Evolutionary conservation across 2,329 filamentous ascomycete genomes (phyloP).

Genomic region (Cladosporium sp.): DNA sequence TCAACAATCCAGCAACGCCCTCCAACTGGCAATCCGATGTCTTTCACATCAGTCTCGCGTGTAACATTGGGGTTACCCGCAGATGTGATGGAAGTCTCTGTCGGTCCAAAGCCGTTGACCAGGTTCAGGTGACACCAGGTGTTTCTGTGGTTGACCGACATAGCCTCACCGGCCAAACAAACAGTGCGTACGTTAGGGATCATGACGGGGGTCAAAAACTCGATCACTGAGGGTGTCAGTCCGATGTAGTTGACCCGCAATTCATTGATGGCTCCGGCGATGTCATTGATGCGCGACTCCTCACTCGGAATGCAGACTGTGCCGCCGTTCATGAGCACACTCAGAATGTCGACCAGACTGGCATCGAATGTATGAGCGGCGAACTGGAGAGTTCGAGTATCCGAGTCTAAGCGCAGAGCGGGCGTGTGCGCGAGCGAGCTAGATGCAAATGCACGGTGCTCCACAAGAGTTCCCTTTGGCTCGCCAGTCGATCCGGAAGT

Average conservation of each 20-base stretch:
- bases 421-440: constrained; percentile 4
- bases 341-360: constrained; percentile 14
- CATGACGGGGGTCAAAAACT: constrained; percentile 11
- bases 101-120: constrained; percentile 14
- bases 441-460: constrained; percentile 5
- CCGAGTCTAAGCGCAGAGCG: constrained; percentile 1
- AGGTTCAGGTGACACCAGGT: constrained; percentile 9
- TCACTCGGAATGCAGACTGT: constrained; percentile 22
- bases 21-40: constrained; percentile 5
- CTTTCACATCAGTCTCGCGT: constrained; percentile 6
- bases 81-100: constrained; percentile 7
- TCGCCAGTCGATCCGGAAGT: constrained; percentile 77
- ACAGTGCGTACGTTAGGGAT: constrained; percentile 12
- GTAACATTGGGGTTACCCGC: constrained; percentile 6
- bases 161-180: constrained; percentile 6
- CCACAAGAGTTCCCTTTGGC: constrained; percentile 73
- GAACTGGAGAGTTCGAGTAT: constrained; percentile 13
- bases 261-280: constrained; percentile 13
- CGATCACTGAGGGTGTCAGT: constrained; percentile 12
- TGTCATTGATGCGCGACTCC: constrained; percentile 15
- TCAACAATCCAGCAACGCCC: constrained; percentile 8
- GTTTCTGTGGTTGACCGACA: constrained; percentile 1
- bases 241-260: constrained; percentile 10
- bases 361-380: constrained; percentile 16
- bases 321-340: constrained; percentile 16